phyloP scores from a whole-genome alignment of 352 stramenopile species.

The Detonula confervacea region DNA sequence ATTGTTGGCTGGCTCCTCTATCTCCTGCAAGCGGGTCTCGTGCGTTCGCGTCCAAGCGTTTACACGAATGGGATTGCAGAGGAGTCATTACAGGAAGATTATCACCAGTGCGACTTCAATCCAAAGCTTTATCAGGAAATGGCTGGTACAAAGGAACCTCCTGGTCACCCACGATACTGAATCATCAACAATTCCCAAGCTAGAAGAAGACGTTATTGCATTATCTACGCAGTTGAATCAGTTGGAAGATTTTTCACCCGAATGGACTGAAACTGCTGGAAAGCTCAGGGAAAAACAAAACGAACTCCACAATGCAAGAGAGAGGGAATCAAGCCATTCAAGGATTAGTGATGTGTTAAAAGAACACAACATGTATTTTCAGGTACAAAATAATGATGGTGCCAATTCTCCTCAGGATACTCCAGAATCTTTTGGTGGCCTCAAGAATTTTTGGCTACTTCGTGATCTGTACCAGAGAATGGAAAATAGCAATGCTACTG shows the following conservation, averaged over 20 bases:
- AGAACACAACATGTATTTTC: too few relatives aligned
- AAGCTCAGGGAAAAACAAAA: slow-evolving; percentile 12
- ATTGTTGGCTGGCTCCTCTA: neutral
- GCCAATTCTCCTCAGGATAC: slow-evolving; percentile 1
- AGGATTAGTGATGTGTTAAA: slow-evolving; percentile 1
- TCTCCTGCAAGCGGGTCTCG: neutral
- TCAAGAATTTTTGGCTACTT: slow-evolving; percentile 4
- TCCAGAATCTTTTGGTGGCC: too few relatives aligned
- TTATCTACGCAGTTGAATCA: slow-evolving; percentile 4
- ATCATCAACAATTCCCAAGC: slow-evolving; percentile 14
- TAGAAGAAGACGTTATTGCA: neutral
- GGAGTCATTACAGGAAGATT: neutral
- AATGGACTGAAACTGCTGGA: slow-evolving; percentile 17
- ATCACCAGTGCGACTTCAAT: slow-evolving; percentile 2
- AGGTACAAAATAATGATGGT: too few relatives aligned
- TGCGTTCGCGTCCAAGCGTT: neutral
- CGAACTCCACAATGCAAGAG: slow-evolving; percentile 8
- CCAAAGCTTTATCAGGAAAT: slow-evolving; percentile 1
- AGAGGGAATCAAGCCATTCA: neutral
- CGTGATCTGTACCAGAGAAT: slow-evolving; percentile 2
- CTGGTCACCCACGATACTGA: too few relatives aligned
- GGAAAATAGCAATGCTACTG: neutral
- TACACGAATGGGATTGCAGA: neutral
- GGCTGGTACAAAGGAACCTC: neutral
- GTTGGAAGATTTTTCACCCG: slow-evolving; percentile 9